Evolutionary conservation across 2,329 filamentous ascomycete genomes (phyloP), one percentile per base, ranked within the genome.

Genomic region (Teratosphaeriaceae sp.): DNA sequence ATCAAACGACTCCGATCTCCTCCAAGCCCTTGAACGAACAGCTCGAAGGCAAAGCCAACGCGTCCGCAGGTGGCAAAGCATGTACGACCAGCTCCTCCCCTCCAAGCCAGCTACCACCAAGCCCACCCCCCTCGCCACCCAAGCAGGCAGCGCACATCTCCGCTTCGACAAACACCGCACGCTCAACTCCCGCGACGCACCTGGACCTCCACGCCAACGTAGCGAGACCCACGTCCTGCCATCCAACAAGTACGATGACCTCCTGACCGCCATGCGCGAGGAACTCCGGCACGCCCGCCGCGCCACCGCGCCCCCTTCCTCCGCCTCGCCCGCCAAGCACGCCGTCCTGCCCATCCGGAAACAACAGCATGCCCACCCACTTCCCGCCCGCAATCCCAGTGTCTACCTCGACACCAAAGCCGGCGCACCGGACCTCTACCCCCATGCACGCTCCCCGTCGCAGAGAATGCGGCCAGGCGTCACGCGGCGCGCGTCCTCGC

Each of bases 21-120:
- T 95, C 16, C 75, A 85, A 48, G 81, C 88, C 56, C 67, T 96
- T 4, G 83, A 90, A 42, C 64, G 65, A 16, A 76, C 86, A 12
- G 77, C 92, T 0, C 68, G 71, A 33, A 68, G 75, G 5, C 88
- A 94, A 54, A 75, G 76, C 42, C 73, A 75, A 34, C 77, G 88
- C 29, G 63, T 95, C 21, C 72, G 78, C 40, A 80, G 75, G 60
- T 94, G 88, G 88, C 75, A 83, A 53, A 71, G 70, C n/a, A 87
- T 88, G 48, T 66, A 69, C 71, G 76, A 48, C 13, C 48, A 51
- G 23, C 38, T 62, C 13, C 44, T 55, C n/a, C 44, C 45, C 5
- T 44, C 45, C 12, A 52, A 51, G 16, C 15, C 18, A 20, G 7
- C 64, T 60, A 8, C 64, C 63, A 33, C 68, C 68, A 4, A 64